Percentiles rank a stretch among this genome's conserved stretches.
phyloP scores from a whole-genome alignment of 345 rosid species.

The Eucalyptus regnans region DNA sequence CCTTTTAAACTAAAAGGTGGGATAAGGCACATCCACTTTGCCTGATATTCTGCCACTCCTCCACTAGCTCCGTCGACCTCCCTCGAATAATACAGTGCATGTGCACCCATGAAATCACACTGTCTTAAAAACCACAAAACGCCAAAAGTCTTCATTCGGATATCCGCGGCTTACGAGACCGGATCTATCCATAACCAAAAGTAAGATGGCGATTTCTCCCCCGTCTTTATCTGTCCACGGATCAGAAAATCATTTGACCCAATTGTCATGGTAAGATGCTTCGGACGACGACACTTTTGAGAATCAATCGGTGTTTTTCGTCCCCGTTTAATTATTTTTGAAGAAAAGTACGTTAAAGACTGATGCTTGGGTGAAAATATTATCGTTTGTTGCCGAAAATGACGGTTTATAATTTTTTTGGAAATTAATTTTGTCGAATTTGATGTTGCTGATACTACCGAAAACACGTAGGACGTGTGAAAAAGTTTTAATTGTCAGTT shows the following conservation, averaged over 20 bases:
- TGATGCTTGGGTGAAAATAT: no score
- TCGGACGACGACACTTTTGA: background rate
- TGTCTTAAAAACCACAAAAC: background rate
- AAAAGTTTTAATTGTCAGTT: background rate
- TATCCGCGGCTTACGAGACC: background rate
- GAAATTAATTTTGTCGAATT: background rate
- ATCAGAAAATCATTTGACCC: background rate
- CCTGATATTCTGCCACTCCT: background rate
- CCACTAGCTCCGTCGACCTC: background rate
- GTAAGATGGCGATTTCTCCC: background rate
- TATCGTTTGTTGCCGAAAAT: background rate
- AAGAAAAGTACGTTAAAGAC: background rate
- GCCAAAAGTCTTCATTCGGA: background rate
- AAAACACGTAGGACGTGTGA: background rate
- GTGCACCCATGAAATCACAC: background rate
- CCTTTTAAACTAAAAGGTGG: background rate
- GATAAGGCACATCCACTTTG: background rate
- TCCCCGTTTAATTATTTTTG: background rate
- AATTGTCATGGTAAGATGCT: background rate
- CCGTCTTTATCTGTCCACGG: background rate
- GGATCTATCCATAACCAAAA: background rate
- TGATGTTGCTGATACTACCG: background rate
- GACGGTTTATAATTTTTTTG: background rate
- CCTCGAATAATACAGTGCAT: background rate
- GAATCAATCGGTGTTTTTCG: background rate